Conservation (phyloP, 176 grass and related monocot genomes). For the Carex littledalei region DNA sequence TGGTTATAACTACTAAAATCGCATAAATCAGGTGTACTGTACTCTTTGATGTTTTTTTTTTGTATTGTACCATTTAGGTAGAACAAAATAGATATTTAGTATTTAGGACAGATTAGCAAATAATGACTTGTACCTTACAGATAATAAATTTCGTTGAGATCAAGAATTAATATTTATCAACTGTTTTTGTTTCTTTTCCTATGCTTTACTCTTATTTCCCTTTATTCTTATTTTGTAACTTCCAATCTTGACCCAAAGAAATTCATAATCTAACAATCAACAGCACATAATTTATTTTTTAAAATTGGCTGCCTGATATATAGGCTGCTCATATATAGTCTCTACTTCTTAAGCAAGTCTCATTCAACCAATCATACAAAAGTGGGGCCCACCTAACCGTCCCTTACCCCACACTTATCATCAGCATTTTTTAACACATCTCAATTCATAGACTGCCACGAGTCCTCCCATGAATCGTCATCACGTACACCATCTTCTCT, state of each 20-base stretch:
- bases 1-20: background rate
- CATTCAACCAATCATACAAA: conserved; percentile 14
- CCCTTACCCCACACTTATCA: conserved; percentile 17
- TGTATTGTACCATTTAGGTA: background rate
- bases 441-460: conserved; percentile 1
- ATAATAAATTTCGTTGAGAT: background rate
- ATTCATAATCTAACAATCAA: background rate
- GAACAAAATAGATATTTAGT: conserved; percentile 4
- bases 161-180: background rate
- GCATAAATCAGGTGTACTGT: conserved; percentile 1
- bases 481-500: background rate
- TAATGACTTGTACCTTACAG: conserved; percentile 15
- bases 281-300: background rate
- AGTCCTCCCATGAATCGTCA: background rate
- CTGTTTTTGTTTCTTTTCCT: no score
- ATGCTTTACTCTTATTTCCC: no score
- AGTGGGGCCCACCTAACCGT: background rate
- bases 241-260: conserved; percentile 1
- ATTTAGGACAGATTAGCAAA: background rate
- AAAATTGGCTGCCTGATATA: background rate
- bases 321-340: background rate
- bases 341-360: background rate
- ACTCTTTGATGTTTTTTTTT: background rate
- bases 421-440: conserved; percentile 6
- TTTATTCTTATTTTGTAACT: no score